Evolutionary conservation across 768 basidiomycete species (phyloP).

Genomic region (Pleurotus tuber-regium): DNA sequence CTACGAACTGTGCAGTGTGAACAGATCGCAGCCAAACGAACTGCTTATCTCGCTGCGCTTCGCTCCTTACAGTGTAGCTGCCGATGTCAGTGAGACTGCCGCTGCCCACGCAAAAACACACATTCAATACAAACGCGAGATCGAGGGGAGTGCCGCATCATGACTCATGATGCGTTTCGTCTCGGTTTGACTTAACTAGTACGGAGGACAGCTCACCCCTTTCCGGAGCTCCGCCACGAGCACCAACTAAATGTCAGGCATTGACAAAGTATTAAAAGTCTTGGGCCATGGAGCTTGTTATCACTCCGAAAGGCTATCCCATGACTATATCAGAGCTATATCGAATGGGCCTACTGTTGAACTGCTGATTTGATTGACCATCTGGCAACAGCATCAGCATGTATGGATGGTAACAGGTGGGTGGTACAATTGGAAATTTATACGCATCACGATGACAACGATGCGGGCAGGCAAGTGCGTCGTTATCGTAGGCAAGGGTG

Average conservation of each 20-base stretch:
- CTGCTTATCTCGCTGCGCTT: too few species aligned
- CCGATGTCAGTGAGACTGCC: too few species aligned
- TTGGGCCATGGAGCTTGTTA: background rate
- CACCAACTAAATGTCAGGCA: background rate
- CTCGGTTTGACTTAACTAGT: background rate
- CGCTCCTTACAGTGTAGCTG: too few species aligned
- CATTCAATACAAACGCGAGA: too few species aligned
- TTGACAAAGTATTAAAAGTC: background rate
- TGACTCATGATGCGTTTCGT: background rate
- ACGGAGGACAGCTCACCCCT: background rate
- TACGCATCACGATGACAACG: constrained; percentile 1
- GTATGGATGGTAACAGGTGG: too few species aligned
- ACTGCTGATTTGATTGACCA: background rate
- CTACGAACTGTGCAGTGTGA: too few species aligned
- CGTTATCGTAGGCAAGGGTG: too few species aligned
- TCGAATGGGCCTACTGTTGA: background rate
- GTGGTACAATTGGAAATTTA: too few species aligned
- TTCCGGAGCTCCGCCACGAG: background rate
- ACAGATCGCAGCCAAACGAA: too few species aligned
- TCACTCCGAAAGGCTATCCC: background rate
- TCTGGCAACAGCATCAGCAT: background rate
- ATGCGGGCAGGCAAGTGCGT: too few species aligned
- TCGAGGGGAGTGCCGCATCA: too few species aligned
- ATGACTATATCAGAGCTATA: background rate
- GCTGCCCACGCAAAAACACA: too few species aligned